Base-by-base conservation (phyloP, 2,329 filamentous ascomycete genomes). In the Teratosphaeria pseudoeucalypti region DNA sequence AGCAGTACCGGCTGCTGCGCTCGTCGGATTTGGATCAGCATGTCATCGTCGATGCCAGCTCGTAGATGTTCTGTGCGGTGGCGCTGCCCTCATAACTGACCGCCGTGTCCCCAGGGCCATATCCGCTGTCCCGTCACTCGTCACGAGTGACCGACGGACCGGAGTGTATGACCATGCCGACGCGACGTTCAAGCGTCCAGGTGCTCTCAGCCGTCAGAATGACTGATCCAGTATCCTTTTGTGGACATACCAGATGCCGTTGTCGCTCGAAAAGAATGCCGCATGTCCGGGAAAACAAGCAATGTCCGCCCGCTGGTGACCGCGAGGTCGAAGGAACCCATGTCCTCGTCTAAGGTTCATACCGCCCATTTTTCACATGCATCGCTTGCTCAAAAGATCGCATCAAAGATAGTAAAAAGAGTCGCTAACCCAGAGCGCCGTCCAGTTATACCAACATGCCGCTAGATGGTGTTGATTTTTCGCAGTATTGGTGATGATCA, bases 391-490 rank as follows among this genome's bases (percentile, higher is more conserved):
- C 52, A 54, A 23, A 43, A 56, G 52, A 19, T 54, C 29, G 55
- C 29, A 53, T 49, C 32, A 7, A 60, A 63, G 26, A 60, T 58
- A 61, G 49, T 43, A 56, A 61, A 64, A 62, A 62, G 58, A 57
- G 29, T 56, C 56, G 60, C n/a, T 6, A 55, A 55, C 75, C 74
- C 70, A 65, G 72, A 75, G 82, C 79, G 79, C 80, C 80, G 77
- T 81, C 79, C 77, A 71, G 71, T 81, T 81, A 74, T 68, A 64
- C 55, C 34, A 16, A 55, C 11, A 53, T 71, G 76, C 10, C 37
- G 37, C 37, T 75, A 76, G 47, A 34, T 64, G 60, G 60, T 64
- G 65, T 58, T 23, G 43, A 53, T 55, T 47, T 47, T 55, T 55
- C 10, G 14, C 12, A 60, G 64, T 67, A 67, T 65, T 70, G 68